Evolutionary conservation across 73 alveolate genomes (phyloP).

Genomic region (Paramecium biaurelia): DNA sequence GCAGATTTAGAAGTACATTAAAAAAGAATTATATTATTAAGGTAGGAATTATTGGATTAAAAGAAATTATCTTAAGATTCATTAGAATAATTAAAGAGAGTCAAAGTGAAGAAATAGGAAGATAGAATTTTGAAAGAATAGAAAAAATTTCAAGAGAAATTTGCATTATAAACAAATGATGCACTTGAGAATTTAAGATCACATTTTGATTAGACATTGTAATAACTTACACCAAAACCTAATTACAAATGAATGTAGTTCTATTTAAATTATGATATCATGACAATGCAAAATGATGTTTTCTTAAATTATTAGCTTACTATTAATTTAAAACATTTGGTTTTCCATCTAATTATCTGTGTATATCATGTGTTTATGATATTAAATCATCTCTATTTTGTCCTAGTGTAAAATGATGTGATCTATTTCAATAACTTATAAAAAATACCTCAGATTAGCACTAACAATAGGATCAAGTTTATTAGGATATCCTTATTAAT

Average conservation of each 20-base stretch:
- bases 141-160: neutral
- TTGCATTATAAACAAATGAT: neutral
- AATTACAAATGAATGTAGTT: neutral
- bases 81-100: neutral
- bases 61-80: neutral
- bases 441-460: neutral
- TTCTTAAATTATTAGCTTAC: constrained; percentile 30
- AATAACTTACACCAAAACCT: neutral
- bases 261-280: neutral
- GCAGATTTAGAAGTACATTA: neutral
- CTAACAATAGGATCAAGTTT: neutral
- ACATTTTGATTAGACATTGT: neutral
- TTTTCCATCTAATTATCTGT: constrained; percentile 32
- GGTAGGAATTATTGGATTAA: neutral
- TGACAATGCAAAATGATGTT: constrained; percentile 27
- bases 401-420: constrained; percentile 37
- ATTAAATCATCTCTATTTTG: neutral
- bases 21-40: neutral
- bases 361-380: constrained; percentile 46
- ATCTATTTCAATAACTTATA: neutral
- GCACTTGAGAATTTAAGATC: neutral
- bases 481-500: neutral
- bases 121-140: neutral
- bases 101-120: neutral
- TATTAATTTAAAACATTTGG: neutral